These are phyloP conservation scores for Cladosporium sp. DNA, from an alignment of 2,329 filamentous ascomycete genomes.

Conservation along the genomic window DNA sequence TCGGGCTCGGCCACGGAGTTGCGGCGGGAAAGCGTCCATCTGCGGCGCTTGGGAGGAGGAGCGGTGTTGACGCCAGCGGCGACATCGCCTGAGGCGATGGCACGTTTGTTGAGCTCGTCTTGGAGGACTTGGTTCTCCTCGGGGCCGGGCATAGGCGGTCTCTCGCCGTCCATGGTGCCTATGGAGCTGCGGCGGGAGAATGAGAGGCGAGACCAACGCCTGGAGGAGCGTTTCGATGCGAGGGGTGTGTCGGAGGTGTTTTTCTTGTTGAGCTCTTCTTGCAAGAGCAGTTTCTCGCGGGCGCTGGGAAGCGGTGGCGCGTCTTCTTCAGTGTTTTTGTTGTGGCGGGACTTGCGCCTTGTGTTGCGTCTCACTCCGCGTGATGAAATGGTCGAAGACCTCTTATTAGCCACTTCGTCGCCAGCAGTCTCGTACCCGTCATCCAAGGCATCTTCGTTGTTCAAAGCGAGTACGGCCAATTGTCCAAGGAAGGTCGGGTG, in stretches of 20 bases:
- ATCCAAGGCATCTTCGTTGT: constrained; percentile 12
- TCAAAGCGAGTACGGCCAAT: constrained; percentile 5
- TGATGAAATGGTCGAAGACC: constrained; percentile 10
- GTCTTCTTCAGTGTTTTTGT: constrained; percentile 12
- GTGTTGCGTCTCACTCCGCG: constrained; percentile 15
- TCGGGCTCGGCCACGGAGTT: constrained; percentile 11
- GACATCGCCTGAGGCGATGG: constrained; percentile 8
- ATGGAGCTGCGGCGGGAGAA: constrained; percentile 19
- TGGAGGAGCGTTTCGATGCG: constrained; percentile 15
- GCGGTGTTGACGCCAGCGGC: constrained; percentile 11
- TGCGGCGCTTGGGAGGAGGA: constrained; percentile 8
- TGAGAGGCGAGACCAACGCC: constrained; percentile 13
- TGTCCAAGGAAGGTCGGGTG: constrained; percentile 19
- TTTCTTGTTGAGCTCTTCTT: constrained; percentile 15
- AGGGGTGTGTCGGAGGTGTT: neutral
- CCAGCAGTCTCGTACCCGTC: constrained; percentile 10
- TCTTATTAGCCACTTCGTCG: constrained; percentile 2
- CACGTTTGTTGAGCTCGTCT: constrained; percentile 20
- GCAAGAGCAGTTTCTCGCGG: neutral
- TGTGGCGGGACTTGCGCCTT: constrained; percentile 19
- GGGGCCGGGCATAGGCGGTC: constrained; percentile 17
- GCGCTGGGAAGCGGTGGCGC: constrained; percentile 5
- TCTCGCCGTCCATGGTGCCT: constrained; percentile 12
- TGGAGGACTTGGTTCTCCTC: constrained; percentile 18
- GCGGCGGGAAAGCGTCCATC: constrained; percentile 12